Evolutionary conservation across 2,329 filamentous ascomycete genomes (phyloP).

Genomic region (Magnaporthiopsis poae): DNA sequence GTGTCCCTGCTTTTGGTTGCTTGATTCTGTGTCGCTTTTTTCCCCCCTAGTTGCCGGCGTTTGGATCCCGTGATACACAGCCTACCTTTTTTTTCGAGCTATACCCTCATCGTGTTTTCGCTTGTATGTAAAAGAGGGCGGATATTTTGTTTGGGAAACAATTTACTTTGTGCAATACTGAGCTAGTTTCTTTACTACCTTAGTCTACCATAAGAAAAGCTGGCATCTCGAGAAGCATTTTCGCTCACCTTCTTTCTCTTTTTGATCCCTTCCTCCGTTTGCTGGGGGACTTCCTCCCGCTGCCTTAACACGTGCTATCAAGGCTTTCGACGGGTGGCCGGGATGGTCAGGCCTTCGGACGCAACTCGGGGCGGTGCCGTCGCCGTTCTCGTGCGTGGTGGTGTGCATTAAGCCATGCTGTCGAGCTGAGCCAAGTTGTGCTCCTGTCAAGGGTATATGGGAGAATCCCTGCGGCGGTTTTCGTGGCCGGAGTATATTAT

Average conservation of each 20-base stretch:
- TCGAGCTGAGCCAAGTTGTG: too few species aligned
- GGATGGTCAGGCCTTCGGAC: neutral
- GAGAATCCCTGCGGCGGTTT: too few species aligned
- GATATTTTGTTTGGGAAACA: neutral
- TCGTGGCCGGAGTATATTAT: too few species aligned
- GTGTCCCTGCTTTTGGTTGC: neutral
- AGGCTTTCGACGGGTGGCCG: neutral
- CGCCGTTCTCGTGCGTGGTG: neutral
- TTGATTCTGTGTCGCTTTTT: neutral
- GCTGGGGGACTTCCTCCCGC: neutral
- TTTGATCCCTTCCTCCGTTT: too few species aligned
- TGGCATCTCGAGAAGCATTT: too few species aligned
- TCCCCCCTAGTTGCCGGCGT: neutral
- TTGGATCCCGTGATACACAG: neutral
- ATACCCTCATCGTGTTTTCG: neutral
- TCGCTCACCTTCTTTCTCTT: too few species aligned
- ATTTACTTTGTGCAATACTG: neutral
- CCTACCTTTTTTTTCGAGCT: neutral
- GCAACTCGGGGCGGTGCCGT: neutral
- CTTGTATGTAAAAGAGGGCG: too few species aligned
- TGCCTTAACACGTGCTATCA: neutral
- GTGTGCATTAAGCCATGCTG: neutral
- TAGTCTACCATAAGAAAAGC: too few species aligned
- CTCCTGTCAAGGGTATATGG: too few species aligned
- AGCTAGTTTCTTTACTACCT: neutral